Conservation (phyloP, 306 rosid genomes). For the Purshia tridentata region DNA sequence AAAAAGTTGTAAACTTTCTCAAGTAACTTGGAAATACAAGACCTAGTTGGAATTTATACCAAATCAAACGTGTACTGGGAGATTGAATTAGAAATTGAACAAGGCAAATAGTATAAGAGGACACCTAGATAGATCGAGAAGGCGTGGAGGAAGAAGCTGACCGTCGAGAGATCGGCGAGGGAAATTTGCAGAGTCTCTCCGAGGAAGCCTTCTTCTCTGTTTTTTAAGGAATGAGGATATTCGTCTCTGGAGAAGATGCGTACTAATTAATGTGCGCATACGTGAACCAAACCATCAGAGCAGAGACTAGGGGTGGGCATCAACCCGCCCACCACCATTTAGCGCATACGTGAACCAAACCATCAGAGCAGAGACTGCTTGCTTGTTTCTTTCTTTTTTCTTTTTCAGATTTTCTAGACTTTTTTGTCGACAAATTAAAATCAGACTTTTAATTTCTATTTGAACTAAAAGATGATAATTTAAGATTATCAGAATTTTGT, state of each 20-base stretch:
- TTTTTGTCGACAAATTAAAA: too few relatives aligned
- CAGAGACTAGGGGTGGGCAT: background rate
- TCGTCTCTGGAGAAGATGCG: background rate
- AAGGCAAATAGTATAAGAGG: background rate
- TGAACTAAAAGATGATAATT: too few relatives aligned
- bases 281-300: background rate
- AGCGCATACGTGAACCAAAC: background rate
- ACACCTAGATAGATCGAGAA: slow-evolving; percentile 19
- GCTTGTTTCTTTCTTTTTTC: too few relatives aligned
- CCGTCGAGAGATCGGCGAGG: slow-evolving; percentile 7
- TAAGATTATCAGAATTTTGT: too few relatives aligned
- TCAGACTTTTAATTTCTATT: too few relatives aligned
- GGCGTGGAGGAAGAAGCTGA: background rate
- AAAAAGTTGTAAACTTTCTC: background rate
- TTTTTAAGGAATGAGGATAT: background rate
- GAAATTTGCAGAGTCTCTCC: background rate
- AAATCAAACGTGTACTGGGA: background rate
- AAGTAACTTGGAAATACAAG: background rate
- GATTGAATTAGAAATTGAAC: background rate
- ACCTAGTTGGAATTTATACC: background rate
- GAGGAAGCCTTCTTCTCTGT: background rate
- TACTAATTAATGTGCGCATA: background rate
- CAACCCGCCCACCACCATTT: too few relatives aligned
- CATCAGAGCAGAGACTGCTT: background rate
- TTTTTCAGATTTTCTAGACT: too few relatives aligned